These are phyloP conservation scores for Hypoxylon sp. DNA, from an alignment of 2,329 filamentous ascomycete genomes.

Conservation along the genomic window DNA sequence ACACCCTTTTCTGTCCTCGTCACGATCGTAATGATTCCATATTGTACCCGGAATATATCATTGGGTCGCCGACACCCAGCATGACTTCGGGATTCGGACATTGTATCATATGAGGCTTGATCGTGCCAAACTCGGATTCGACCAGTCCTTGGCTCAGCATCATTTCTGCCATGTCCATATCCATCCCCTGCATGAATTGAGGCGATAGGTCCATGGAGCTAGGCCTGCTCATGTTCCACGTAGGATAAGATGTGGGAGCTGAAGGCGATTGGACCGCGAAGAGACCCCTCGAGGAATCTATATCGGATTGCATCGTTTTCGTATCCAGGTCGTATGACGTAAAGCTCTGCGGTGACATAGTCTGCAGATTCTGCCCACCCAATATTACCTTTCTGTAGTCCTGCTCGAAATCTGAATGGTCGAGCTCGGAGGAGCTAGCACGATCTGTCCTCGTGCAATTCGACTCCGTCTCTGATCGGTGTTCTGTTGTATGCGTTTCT, in stretches of 20 bases:
- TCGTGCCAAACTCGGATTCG: constrained; percentile 67
- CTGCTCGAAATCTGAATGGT: constrained; percentile 69
- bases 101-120: constrained; percentile 69
- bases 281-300: constrained; percentile 49
- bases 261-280: constrained; percentile 53
- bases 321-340: constrained; percentile 61
- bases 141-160: constrained; percentile 66
- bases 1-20: constrained; percentile 16
- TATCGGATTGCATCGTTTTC: constrained; percentile 48
- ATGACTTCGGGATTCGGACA: constrained; percentile 69
- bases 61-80: constrained; percentile 70
- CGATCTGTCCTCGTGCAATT: constrained; percentile 61
- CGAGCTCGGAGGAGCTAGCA: constrained; percentile 68
- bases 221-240: constrained; percentile 56
- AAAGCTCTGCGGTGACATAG: constrained; percentile 69
- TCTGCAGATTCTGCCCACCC: constrained; percentile 60
- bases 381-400: constrained; percentile 68
- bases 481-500: constrained; percentile 51
- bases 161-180: constrained; percentile 60
- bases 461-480: constrained; percentile 57
- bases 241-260: constrained; percentile 51
- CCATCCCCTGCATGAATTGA: constrained; percentile 61
- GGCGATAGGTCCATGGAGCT: constrained; percentile 57
- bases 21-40: constrained; percentile 54
- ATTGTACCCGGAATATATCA: constrained; percentile 70